Evolutionary conservation across 2,329 filamentous ascomycete genomes (phyloP), one percentile per base, ranked within the genome.

Genomic region (Botrytis byssoidea): DNA sequence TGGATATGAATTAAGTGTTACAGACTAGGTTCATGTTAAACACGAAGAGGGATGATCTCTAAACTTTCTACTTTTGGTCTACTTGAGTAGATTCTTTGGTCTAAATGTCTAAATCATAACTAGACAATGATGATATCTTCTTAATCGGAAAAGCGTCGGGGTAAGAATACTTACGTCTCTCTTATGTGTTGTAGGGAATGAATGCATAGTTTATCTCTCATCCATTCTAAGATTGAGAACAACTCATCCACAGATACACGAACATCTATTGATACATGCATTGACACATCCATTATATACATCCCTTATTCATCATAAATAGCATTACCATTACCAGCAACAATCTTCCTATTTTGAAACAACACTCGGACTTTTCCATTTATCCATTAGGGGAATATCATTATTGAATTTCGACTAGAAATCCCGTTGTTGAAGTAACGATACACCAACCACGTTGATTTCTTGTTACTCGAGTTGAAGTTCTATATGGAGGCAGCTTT

Each of bases 321-420:
- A 48, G 22, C 18, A 46, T 35, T 40, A 64, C 18, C n/a, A 44
- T 32, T 18, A 44, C 2, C 20, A 25, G 22, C 29, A 42, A 20
- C 25, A 42, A 63, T 42, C 35, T 42, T n/a, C 22, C 14, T n/a
- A 20, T 37, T 51, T 67, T 51, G 64, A 67, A 67, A 67, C 65
- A 67, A 22, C 32, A 6, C 65, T 29, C 44, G 46, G 32, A 55
- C 65, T 55, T 67, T 51, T 35, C 65, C 65, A 67, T 67, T 67
- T 40, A 67, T 67, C 32, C 64, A 67, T 32, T 57, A 57, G 51
- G n/a, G 51, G 14, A 57, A 57, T 57, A 57, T 57, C 51, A 32
- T 51, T 12, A 51, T 37, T 7, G 29, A 35, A 66, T 48, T 66
- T 46, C 20, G 48, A 55, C 14, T 6, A 29, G 29, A 46, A 35